Evolutionary conservation across 2,329 filamentous ascomycete species (phyloP).

Genomic region (Apiospora pterosperma): DNA sequence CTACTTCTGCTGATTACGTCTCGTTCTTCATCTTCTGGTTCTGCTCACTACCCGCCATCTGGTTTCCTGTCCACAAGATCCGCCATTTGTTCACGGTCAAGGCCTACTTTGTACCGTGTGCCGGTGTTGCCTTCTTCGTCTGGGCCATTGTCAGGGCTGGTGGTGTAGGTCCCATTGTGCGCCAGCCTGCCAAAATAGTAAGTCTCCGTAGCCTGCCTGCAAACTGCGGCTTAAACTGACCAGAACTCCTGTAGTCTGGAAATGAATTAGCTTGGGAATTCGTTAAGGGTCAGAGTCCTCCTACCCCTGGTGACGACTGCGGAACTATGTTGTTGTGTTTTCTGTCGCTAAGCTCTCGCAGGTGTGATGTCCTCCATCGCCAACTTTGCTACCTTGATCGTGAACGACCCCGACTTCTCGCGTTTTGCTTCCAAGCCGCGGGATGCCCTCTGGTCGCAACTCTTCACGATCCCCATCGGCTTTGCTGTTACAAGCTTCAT

Average conservation of each 20-base stretch:
- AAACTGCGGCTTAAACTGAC: background rate
- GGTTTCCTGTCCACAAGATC: slow-evolving; percentile 85
- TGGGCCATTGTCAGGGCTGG: slow-evolving; percentile 75
- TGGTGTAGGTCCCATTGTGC: slow-evolving; percentile 78
- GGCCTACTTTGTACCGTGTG: slow-evolving; percentile 75
- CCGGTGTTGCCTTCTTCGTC: slow-evolving; percentile 79
- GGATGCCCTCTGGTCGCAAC: slow-evolving; percentile 78
- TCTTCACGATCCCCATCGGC: slow-evolving; percentile 67
- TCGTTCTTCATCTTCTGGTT: slow-evolving; percentile 90
- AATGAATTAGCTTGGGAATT: slow-evolving; percentile 76
- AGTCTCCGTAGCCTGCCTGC: background rate
- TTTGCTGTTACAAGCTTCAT: slow-evolving; percentile 83
- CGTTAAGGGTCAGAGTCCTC: slow-evolving; percentile 51
- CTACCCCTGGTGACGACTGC: background rate
- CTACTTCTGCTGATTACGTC: slow-evolving; percentile 70
- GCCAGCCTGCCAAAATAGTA: slow-evolving; percentile 55
- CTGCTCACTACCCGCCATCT: slow-evolving; percentile 75
- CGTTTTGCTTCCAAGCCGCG: slow-evolving; percentile 75
- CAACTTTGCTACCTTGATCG: slow-evolving; percentile 86
- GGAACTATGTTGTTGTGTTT: no score
- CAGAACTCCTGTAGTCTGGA: slow-evolving; percentile 42
- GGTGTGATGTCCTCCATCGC: slow-evolving; percentile 84
- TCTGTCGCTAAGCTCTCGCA: background rate
- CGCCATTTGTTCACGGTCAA: slow-evolving; percentile 91
- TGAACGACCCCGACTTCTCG: slow-evolving; percentile 79